These are phyloP conservation scores for Mycena alexandri DNA, from an alignment of 768 basidiomycete species.

Conservation along the genomic window DNA sequence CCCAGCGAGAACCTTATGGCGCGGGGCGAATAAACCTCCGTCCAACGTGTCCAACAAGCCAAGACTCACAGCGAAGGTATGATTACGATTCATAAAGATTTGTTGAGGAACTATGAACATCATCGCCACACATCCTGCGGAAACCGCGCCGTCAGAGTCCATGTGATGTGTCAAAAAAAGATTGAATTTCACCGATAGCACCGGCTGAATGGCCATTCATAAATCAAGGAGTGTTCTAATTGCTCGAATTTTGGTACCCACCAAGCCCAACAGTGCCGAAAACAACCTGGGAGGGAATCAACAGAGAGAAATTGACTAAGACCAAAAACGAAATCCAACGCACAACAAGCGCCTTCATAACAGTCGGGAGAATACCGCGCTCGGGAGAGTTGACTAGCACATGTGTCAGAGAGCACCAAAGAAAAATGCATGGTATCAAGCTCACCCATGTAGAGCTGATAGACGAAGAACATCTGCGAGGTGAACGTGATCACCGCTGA, in stretches of 20 bases:
- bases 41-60: background rate
- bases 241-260: background rate
- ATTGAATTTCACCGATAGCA: slow-evolving; percentile 4
- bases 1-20: slow-evolving; percentile 55
- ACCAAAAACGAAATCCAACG: background rate
- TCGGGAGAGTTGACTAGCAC: slow-evolving; percentile 45
- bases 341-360: slow-evolving; percentile 25
- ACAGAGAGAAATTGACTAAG: background rate
- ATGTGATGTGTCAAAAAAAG: background rate
- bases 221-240: background rate
- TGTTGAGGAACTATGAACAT: slow-evolving; percentile 25
- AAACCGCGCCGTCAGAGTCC: background rate
- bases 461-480: slow-evolving; percentile 60
- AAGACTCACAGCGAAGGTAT: slow-evolving; percentile 34
- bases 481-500: slow-evolving; percentile 59
- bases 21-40: background rate
- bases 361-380: slow-evolving; percentile 42
- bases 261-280: slow-evolving; percentile 22
- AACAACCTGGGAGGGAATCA: slow-evolving; percentile 8
- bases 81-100: slow-evolving; percentile 27
- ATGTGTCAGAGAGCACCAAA: background rate
- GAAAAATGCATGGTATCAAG: background rate
- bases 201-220: slow-evolving; percentile 2
- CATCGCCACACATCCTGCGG: slow-evolving; percentile 24
- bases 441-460: slow-evolving; percentile 54